These are phyloP conservation scores for Aspergillus brunneoviolaceus DNA, from an alignment of 2,329 filamentous ascomycete species.

Conservation along the genomic window DNA sequence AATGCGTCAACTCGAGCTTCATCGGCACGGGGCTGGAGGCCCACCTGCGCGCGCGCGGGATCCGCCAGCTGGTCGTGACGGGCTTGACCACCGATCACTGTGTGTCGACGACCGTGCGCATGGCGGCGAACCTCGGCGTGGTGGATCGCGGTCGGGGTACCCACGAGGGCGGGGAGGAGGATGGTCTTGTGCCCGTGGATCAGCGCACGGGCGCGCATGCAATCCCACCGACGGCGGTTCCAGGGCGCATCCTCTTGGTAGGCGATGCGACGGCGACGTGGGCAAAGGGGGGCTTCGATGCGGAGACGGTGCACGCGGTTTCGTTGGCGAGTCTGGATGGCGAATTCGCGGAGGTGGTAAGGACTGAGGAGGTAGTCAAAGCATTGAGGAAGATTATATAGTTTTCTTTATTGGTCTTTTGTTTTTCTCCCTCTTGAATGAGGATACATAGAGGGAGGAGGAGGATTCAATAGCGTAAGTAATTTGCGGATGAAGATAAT, in stretches of 20 bases:
- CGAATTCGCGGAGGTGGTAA: constrained; percentile 47
- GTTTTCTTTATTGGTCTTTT: neutral
- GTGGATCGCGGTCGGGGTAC: constrained; percentile 33
- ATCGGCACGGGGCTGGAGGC: constrained; percentile 47
- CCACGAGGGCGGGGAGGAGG: constrained; percentile 7
- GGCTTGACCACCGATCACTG: constrained; percentile 53
- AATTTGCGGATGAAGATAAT: neutral
- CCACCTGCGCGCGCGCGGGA: constrained; percentile 32
- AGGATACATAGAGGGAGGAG: neutral
- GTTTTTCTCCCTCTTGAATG: neutral
- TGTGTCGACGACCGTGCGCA: constrained; percentile 50
- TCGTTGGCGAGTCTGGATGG: constrained; percentile 46
- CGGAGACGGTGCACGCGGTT: constrained; percentile 48
- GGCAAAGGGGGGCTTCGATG: constrained; percentile 44
- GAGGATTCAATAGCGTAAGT: neutral
- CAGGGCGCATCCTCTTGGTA: constrained; percentile 43
- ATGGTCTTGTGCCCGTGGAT: neutral
- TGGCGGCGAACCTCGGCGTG: constrained; percentile 50
- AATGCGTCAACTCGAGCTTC: constrained; percentile 50
- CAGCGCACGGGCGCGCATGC: neutral
- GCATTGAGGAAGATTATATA: constrained; percentile 19
- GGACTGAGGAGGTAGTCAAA: constrained; percentile 39
- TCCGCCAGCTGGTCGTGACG: constrained; percentile 43
- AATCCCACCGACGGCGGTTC: neutral
- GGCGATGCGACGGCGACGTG: constrained; percentile 51